A percentile compares a stretch with the other conserved stretches of the same genome.
Conservation (phyloP, 257 asterid species). For the Plantago ovata region DNA sequence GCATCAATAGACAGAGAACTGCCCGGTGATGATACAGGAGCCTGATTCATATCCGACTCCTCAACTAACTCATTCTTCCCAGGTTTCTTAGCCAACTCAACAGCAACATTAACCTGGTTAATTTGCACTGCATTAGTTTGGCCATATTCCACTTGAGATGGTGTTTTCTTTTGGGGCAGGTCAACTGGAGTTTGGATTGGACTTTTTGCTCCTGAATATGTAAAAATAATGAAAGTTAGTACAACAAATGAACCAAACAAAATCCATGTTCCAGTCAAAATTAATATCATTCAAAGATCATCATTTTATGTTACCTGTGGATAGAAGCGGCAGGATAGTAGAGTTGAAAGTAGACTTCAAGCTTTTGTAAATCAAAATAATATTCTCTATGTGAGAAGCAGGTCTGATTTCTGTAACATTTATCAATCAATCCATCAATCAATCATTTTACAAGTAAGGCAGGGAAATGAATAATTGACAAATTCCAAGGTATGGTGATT, state of each 20-base stretch:
- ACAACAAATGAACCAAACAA: not conserved
- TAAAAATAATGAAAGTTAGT: not conserved
- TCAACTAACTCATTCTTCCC: constrained; percentile 21
- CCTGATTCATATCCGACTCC: constrained; percentile 45
- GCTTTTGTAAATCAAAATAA: constrained; percentile 48
- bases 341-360: constrained; percentile 56
- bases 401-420: constrained; percentile 56
- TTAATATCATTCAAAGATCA: not conserved
- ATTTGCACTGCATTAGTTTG: constrained; percentile 15
- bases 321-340: constrained; percentile 35
- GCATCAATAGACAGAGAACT: constrained; percentile 48
- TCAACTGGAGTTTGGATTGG: constrained; percentile 12
- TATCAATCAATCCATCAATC: not conserved
- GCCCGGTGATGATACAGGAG: constrained; percentile 46
- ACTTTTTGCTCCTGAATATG: constrained; percentile 27
- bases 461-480: no score
- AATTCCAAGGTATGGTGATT: no score
- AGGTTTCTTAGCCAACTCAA: constrained; percentile 22
- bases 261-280: not conserved
- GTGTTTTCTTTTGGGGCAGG: constrained; percentile 17
- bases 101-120: constrained; percentile 11
- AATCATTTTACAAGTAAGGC: not conserved
- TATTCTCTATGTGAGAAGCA: constrained; percentile 63
- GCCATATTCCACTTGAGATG: constrained; percentile 18
- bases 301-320: constrained; percentile 40